Evolutionary conservation across 176 grass and related monocot species (phyloP), one percentile per base, ranked within the genome.

Genomic region (Microstegium vimineum): DNA sequence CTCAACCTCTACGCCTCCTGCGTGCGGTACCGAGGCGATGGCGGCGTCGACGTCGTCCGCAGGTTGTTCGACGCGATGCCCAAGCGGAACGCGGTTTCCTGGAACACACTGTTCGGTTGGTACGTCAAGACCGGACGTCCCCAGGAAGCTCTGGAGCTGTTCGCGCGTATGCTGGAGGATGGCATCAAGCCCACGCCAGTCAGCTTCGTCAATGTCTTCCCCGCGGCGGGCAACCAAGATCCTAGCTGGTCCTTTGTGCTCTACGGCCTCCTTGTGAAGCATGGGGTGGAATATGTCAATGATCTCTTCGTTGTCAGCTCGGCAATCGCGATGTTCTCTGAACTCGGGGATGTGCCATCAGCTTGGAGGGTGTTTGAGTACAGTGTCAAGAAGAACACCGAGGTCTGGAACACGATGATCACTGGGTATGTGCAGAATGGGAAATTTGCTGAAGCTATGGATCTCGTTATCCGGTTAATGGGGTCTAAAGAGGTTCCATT

Each of bases 351-450:
- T 79, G 35, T 91, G 61, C 49, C 62, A 52, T 90, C 90, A 8
- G 88, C 95, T 76, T 76, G 87, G 46, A 69, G 27, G 70, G 61
- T 89, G 32, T 95, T 98, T 78, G 86, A 91, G 61, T 69, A 25
- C 72, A 66, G 69, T 27, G 68, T 77, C 45, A 82, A 90, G 62
- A 98, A 84, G 82, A 98, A 98, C 67, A 95, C 83, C 0, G 89
- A 95, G 83, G 89, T 98, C 28, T 98, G 95, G 95, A 98, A 95
- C 82, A 93, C 95, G 36, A 98, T 95, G 95, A 95, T 98, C 63
- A 81, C 90, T 56, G 95, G 89, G 54, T 93, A 82, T 66, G 89
- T 90, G 47, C 92, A 93, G 78, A 98, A 95, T 82, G 89, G 84
- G 66, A 38, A 68, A 16, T 86, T 86, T 67, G 1, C 71, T 65